Evolutionary conservation across 129 eudicot species (phyloP).

Genomic region (Helianthus tuberosus): DNA sequence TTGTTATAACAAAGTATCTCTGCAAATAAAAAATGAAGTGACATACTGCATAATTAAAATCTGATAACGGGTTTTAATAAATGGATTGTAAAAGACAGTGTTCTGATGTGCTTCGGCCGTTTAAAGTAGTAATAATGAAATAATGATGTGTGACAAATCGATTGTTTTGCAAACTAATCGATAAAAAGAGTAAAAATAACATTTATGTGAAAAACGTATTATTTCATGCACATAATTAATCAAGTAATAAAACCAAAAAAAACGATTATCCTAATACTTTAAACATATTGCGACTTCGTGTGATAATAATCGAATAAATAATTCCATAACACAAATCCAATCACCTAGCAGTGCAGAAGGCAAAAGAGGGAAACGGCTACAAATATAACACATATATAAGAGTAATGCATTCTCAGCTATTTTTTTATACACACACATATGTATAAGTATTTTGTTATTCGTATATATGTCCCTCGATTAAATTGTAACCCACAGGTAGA

Average conservation of each 20-base stretch:
- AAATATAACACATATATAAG: too few relatives aligned
- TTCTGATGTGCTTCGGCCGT: neutral
- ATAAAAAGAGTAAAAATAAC: neutral
- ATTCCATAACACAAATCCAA: neutral
- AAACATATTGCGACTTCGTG: neutral
- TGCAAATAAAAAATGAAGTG: conserved; percentile 26
- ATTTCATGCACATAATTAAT: neutral
- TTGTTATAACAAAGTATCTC: conserved; percentile 87
- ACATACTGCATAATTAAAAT: neutral
- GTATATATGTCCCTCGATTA: too few relatives aligned
- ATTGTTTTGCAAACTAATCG: neutral
- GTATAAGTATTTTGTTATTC: too few relatives aligned
- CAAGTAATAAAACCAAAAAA: neutral
- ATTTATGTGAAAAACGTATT: neutral
- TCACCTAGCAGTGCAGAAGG: neutral
- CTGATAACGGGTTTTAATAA: neutral
- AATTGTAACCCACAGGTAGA: too few relatives aligned
- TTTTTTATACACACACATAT: too few relatives aligned
- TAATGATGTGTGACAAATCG: neutral
- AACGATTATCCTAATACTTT: too few relatives aligned
- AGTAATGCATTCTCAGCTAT: too few relatives aligned
- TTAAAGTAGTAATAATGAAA: neutral
- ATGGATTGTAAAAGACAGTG: neutral
- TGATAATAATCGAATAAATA: neutral
- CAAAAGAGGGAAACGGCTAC: neutral